Base-by-base conservation (phyloP, 2,329 filamentous ascomycete genomes). In the Aspergillus chevalieri region DNA sequence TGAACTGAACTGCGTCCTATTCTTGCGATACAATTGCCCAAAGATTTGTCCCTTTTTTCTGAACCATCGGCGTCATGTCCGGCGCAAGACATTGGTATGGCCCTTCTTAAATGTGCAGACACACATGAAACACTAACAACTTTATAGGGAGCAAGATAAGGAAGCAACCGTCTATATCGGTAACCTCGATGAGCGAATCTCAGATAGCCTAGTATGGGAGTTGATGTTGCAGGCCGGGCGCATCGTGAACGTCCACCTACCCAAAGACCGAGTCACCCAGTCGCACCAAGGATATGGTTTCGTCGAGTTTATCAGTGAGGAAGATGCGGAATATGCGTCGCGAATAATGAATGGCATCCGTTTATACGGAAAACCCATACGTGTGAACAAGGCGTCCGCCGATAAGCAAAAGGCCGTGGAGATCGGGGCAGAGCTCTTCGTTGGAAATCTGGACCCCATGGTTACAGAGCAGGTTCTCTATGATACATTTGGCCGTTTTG, bases 271-370 rank as follows among this genome's bases (percentile, higher is more conserved):
- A 69, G 93, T 98, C 60, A 96, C 93, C 43, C 90, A 96, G 66
- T 86, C 85, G 50, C 93, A 98, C 71, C 93, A 97, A 73, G 93
- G 93, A 61, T 98, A 96, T 77, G 93, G 93, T 62, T 98, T 98
- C 73, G 93, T 98, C 71, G 93, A 98, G 73, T 98, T 96, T 71
- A 92, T 90, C 65, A 91, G 87, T 59, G 90, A 95, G 67, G 85
- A 90, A 64, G 93, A 96, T 70, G 93, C 93, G 62, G 93, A 97
- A 68, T 98, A 98, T 75, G 92, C 93, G 19, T 87, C 90, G 60
- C 86, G 92, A 66, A 89, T 96, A 59, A 94, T 97, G 87, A 97
- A 97, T 74, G 89, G 92, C 66, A 86, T 97, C 58, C 86, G 91
- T 53, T 77, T 98, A 21, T 95, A 87, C 70, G 91, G 91, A 57